Evolutionary conservation across 2,329 filamentous ascomycete species (phyloP).

Genomic region (Zymoseptoria pseudotritici): DNA sequence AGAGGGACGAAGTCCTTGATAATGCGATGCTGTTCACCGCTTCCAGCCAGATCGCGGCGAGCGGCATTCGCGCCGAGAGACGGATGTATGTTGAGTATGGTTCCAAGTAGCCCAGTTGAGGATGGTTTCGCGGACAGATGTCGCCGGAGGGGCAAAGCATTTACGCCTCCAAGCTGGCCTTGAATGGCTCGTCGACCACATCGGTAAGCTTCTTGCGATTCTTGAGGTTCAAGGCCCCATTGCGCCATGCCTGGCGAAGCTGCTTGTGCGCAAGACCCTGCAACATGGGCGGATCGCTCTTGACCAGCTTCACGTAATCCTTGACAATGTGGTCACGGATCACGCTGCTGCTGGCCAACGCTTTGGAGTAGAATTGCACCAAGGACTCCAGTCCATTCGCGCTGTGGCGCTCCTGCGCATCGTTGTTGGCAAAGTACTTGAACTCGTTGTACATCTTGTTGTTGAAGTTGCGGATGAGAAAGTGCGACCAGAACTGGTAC

Average conservation of each 20-base stretch:
- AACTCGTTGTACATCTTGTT: constrained; percentile 69
- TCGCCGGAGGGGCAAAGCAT: background rate
- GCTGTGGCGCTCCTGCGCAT: constrained; percentile 47
- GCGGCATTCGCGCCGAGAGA: background rate
- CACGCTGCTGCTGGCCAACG: constrained; percentile 44
- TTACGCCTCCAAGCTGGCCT: constrained; percentile 42
- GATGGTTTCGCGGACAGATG: background rate
- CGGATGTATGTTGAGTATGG: background rate
- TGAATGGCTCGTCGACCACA: constrained; percentile 45
- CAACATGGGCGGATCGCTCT: constrained; percentile 36
- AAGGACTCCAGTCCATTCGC: constrained; percentile 55
- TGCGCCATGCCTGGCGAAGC: constrained; percentile 47
- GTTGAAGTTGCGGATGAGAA: constrained; percentile 67
- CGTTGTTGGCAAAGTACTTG: constrained; percentile 57
- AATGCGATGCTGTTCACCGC: background rate
- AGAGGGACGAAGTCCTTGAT: background rate
- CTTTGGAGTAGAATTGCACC: constrained; percentile 57
- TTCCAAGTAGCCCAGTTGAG: background rate
- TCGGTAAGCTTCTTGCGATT: constrained; percentile 51
- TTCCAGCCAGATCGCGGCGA: constrained; percentile 1
- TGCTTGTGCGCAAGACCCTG: constrained; percentile 43
- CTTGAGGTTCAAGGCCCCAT: constrained; percentile 47
- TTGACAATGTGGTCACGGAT: constrained; percentile 48
- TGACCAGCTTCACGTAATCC: constrained; percentile 50
- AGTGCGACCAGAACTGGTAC: constrained; percentile 69